Evolutionary conservation across 371 early-diverging fungal species (phyloP), one percentile per base, ranked within the genome.

Genomic region (Paraphysoderma sedebokerense): DNA sequence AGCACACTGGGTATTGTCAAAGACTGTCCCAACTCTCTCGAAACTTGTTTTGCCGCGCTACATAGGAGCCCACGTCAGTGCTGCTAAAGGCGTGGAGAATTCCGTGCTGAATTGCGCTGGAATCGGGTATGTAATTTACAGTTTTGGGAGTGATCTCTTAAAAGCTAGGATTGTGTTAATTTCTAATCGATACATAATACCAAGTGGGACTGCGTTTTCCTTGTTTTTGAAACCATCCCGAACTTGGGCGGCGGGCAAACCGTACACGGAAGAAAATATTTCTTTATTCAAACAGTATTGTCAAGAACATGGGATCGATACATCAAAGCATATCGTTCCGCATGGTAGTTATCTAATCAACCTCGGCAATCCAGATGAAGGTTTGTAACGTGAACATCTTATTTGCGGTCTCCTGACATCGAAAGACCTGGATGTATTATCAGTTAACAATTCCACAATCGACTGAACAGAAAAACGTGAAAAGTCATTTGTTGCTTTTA

Each of bases 341-440:
- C 81, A 81, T 53, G 78, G 73, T 3, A 65, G 65, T 23, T 81
- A 81, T 51, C 60, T 81, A n/a, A 63, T 76, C 26, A 81, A 81
- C 54, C 48, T 81, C 11, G 79, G 68, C 2, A 72, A 70, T 57
- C 66, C 66, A 0, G 74, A 74, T 47, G 41, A n/a, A 7, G 42
- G 42, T 42, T 5, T 11, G 41, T 40, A 13, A n/a, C 11, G 12
- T 26, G 0, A 1, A 27, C 9, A 13, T 5, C 17, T 3, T 19
- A 28, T 13, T 7, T 24, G 15, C 19, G 37, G 3, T 20, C n/a
- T 17, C 19, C 5, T 36, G 6, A 4, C 20, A n/a, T n/a, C n/a
- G 11, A 12, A 23, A 17, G 13, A 3, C 12, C 7, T 3, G 6
- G 23, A 28, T 12, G 23, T 13, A 28, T n/a, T 3, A 2, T 6